Conservation (phyloP, 805 yeast genomes). For the Lipomyces yamadae region DNA sequence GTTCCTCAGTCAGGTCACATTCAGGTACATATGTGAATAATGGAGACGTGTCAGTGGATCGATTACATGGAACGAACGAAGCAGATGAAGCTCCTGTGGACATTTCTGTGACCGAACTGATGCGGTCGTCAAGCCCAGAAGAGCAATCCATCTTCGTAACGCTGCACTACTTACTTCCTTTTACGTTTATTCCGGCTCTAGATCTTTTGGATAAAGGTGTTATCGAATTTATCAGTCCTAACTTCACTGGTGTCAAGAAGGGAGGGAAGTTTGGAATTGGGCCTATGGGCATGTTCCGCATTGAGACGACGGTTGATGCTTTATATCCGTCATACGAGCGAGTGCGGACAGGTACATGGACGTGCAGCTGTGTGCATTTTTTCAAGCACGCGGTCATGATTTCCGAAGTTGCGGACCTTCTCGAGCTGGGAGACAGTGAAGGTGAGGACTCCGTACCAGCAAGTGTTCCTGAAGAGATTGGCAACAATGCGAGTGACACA, state of each 20-base stretch:
- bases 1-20: background rate
- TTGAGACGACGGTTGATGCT: background rate
- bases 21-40: background rate
- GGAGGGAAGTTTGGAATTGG: background rate
- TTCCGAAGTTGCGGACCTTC: slow-evolving; percentile 4
- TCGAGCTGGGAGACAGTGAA: background rate
- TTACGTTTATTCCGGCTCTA: slow-evolving; percentile 19
- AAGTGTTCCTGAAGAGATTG: background rate
- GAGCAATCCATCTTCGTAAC: slow-evolving; percentile 13
- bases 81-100: background rate
- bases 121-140: background rate
- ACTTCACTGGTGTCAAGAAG: background rate
- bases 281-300: background rate
- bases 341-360: slow-evolving; percentile 22
- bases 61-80: background rate
- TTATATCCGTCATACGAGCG: background rate
- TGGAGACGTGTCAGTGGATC: background rate
- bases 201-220: slow-evolving; percentile 15
- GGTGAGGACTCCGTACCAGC: slow-evolving; percentile 1
- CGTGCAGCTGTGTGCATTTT: slow-evolving; percentile 21
- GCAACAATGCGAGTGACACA: background rate
- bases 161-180: slow-evolving; percentile 24
- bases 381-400: slow-evolving; percentile 15
- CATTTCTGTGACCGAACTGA: background rate
- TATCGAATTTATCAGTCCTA: slow-evolving; percentile 13